A percentile compares a stretch with the other conserved stretches of the same genome.
Evolutionary conservation across 2,329 filamentous ascomycete species (phyloP).

Genomic region (Fusarium coffeatum): DNA sequence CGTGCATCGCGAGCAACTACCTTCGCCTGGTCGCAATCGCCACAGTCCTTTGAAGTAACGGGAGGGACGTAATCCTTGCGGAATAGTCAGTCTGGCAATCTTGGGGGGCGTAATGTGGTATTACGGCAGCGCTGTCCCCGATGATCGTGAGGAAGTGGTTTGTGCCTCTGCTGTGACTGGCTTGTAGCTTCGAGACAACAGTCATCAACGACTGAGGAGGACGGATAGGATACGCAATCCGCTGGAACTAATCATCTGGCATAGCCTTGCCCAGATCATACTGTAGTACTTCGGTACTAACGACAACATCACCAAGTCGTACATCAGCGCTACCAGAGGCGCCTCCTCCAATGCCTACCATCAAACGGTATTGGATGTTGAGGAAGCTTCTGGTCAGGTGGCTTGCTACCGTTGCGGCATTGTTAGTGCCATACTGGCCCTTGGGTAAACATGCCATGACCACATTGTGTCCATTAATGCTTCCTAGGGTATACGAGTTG

Average conservation of each 20-base stretch:
- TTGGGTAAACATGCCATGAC: constrained; percentile 44
- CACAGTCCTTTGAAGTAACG: fast-evolving
- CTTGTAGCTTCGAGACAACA: constrained; percentile 15
- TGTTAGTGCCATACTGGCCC: constrained; percentile 35
- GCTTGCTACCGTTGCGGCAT: constrained; percentile 43
- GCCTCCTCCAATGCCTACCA: constrained; percentile 45
- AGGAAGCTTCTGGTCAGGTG: constrained; percentile 56
- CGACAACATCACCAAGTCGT: constrained; percentile 44
- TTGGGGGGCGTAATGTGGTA: background rate
- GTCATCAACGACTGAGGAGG: background rate
- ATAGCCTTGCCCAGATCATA: constrained; percentile 44
- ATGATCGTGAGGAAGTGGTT: background rate
- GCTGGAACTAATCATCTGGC: background rate
- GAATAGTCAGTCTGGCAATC: constrained; percentile 8
- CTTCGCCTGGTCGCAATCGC: background rate
- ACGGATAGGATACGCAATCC: background rate
- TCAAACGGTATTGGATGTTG: background rate
- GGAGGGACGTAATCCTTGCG: background rate
- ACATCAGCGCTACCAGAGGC: constrained; percentile 26
- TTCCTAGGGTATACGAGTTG: constrained; percentile 44
- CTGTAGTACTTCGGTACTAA: constrained; percentile 42
- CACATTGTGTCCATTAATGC: constrained; percentile 40
- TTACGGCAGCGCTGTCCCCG: fast-evolving
- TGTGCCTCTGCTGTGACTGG: background rate
- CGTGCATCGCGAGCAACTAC: fast-evolving